Base-by-base conservation (phyloP, 352 stramenopile species). In the Stephanocyclus meneghinianus region DNA sequence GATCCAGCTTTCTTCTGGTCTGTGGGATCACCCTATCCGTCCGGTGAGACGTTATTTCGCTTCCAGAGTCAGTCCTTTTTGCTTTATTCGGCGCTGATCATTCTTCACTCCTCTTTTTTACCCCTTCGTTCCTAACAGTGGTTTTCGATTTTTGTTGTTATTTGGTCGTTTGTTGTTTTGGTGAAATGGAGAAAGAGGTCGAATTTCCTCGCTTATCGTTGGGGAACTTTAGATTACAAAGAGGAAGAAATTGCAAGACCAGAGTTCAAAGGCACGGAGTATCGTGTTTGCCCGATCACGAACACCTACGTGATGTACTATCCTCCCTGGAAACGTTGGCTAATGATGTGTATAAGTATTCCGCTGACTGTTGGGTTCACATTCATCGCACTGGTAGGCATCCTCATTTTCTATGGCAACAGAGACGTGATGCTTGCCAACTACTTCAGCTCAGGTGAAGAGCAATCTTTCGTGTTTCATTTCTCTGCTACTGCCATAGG, bases 111-210 rank as follows among this genome's bases (percentile, higher is more conserved):
- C 16, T 59, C 26, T 11, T 56, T 16, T 15, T 11, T 11, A 40
- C n/a, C 37, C 16, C 51, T 11, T 11, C 15, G 21, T 8, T 11
- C 51, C 32, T 26, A 40, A 62, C 53, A 62, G 53, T 75, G 21
- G 2, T 78, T 83, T 29, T 77, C 87, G 21, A 81, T 90, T 18
- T 42, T 87, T 42, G 78, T 94, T 18, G 93, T 94, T 84, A 70
- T 93, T 63, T 94, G 90, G 90, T 92, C 87, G 11, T 94, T 94
- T 69, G 76, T 86, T 26, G 90, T 94, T 2, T 80, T 94, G 61
- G 74, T 92, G 16, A 92, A 87, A 53, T 94, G 90, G 90, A 73
- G 83, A 30, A 84, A 88, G 53, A 60, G 88, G 70, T 87, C 78
- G 0, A 93, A 93, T 62, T 83, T 78, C 65, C 74, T 94, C 2